Evolutionary conservation across 2,329 filamentous ascomycete species (phyloP), one percentile per base, ranked within the genome.

Genomic region (Sphaerulina vaccinii): DNA sequence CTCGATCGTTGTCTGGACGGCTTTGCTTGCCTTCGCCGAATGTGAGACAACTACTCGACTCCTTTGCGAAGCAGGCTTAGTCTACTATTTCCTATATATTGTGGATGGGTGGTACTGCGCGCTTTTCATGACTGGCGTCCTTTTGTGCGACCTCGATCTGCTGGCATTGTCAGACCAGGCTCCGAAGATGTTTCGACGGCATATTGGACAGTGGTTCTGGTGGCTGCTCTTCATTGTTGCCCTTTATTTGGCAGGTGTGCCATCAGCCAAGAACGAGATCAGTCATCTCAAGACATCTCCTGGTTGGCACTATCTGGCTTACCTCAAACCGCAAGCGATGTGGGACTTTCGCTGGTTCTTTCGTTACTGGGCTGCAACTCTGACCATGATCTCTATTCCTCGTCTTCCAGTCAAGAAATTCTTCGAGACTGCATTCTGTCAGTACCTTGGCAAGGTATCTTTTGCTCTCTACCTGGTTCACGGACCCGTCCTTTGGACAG

Each of bases 31-130:
- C 0, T 72, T 87, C 72, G 79, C 49, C 78, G 76, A 49, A 76
- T 77, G 0, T 71, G 69, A 16, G 77, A 75, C 51, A 75, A 78
- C 3, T 77, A 41, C 18, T 13, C 22, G 53, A 27, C 41, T 55
- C 9, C n/a, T 27, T 3, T 23, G 43, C 10, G 44, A 55, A 29
- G 24, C 36, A 1, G 75, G 63, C 1, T 70, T 88, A 13, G 75
- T 81, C 11, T 71, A 74, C 56, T 88, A 88, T 67, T 86, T 85
- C 61, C 71, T 88, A 62, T 87, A 85, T 63, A 75, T 87, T 39
- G 77, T 76, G 2, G 85, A 88, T 64, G 84, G 82, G 19, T 81
- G 76, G 70, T 82, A 81, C 62, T 79, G 79, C 57, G 74, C 81
- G 7, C 72, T 83, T 64, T 86, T 86, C 62, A 68, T 79, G 11